Base-by-base conservation (phyloP, 2,329 filamentous ascomycete genomes). In the Phialophora chinensis region DNA sequence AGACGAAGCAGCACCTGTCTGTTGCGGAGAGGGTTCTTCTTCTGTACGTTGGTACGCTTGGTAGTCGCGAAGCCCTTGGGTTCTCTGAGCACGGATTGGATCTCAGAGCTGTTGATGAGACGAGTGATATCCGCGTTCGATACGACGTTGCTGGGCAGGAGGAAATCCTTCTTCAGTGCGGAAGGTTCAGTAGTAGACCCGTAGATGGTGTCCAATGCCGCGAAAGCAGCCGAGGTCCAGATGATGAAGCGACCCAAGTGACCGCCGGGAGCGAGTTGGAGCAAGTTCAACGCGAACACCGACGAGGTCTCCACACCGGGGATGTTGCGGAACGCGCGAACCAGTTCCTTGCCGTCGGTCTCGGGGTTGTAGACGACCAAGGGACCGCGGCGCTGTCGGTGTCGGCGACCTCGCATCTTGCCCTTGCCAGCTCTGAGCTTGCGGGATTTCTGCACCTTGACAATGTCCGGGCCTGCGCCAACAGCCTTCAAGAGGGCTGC, bases 21-120 rank as follows among this genome's bases (percentile, higher is more conserved):
- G 91, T 99, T 99, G 85, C 87, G 87, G 75, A 99, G 93, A 78
- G 95, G 95, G 89, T 99, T 99, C 93, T 98, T 98, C 93, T 99
- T 99, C 89, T 97, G 94, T 75, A 97, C 92, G 78, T 87, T 84
- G 75, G 86, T 84, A 79, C 95, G 92, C 89, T 97, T 97, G 83
- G 93, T 96, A 79, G 89, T 84, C 79, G 92, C 88, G 75, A 90
- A 88, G 76, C 95, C 95, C 87, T 93, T 95, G 82, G 93, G 92
- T 70, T 90, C 92, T 77, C 91, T 90, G 78, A 99, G 89, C 67
- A 97, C 94, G 83, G 90, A 91, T 90, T 99, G 95, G 82, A 98
- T 91, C 86, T 99, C 95, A 78, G 92, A 93, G 79, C 91, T 94
- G 92, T 99, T 99, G 91, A 99, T 99, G 79, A 99, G 88, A 84